Conservation (phyloP, 441 rosid species). For the Dalechampia spathulata region DNA sequence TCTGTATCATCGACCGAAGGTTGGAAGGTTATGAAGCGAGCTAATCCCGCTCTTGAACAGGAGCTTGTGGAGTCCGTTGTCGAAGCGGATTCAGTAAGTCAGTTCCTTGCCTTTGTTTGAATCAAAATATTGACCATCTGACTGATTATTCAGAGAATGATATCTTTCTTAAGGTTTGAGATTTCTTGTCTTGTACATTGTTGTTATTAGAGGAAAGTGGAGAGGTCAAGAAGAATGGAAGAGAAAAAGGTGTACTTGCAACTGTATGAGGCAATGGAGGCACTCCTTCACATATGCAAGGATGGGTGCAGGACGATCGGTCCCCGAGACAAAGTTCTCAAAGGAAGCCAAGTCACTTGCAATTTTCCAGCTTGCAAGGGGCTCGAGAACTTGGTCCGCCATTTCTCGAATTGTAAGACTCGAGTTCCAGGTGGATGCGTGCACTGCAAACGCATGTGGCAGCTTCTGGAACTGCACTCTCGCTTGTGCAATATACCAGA, state of each 20-base stretch:
- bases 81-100: conserved; percentile 69
- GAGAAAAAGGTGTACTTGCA: conserved; percentile 66
- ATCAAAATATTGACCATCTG: too few relatives aligned
- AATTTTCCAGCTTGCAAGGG: conserved; percentile 74
- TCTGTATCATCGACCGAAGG: conserved; percentile 67
- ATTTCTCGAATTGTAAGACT: conserved; percentile 68
- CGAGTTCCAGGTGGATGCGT: conserved; percentile 65
- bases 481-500: conserved; percentile 65
- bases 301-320: conserved; percentile 91
- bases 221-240: conserved; percentile 43
- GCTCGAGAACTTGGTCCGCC: conserved; percentile 60
- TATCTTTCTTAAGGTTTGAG: too few relatives aligned
- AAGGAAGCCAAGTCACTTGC: conserved; percentile 45
- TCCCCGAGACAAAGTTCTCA: conserved; percentile 57
- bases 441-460: conserved; percentile 86
- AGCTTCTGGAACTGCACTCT: conserved; percentile 84
- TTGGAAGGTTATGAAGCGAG: conserved; percentile 75
- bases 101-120: too few relatives aligned
- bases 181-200: too few relatives aligned
- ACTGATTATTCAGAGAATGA: too few relatives aligned
- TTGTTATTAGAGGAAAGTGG: conserved; percentile 43
- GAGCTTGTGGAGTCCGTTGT: conserved; percentile 62
- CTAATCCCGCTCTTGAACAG: conserved; percentile 62
- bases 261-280: conserved; percentile 75
- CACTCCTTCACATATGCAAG: conserved; percentile 78